phyloP scores from a whole-genome alignment of 2,329 filamentous ascomycete species.

The Alternaria incomplexa region DNA sequence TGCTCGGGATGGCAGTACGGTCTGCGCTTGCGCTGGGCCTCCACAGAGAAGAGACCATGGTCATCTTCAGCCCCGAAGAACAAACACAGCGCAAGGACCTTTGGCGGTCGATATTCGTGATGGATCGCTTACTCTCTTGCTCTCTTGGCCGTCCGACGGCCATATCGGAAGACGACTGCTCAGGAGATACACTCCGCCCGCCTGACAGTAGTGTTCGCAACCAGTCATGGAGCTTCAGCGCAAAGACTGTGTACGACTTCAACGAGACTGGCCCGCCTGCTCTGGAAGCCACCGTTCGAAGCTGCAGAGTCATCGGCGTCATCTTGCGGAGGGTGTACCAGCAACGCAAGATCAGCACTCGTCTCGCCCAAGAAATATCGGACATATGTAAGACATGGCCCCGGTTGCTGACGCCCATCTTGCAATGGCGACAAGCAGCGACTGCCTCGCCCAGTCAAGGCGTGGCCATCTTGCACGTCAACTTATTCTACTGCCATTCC shows the following conservation, averaged over 20 bases:
- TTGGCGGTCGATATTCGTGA: slow-evolving; percentile 69
- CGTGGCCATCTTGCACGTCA: slow-evolving; percentile 67
- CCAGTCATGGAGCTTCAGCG: slow-evolving; percentile 19
- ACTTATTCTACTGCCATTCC: slow-evolving; percentile 67
- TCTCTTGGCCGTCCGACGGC: slow-evolving; percentile 67
- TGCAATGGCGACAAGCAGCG: slow-evolving; percentile 60
- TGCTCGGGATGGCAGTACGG: slow-evolving; percentile 67
- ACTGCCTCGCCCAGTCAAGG: slow-evolving; percentile 56
- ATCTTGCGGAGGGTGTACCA: slow-evolving; percentile 68
- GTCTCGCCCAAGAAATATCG: slow-evolving; percentile 64
- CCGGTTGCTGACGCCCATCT: slow-evolving; percentile 53
- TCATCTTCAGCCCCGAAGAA: slow-evolving; percentile 58
- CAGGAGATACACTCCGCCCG: slow-evolving; percentile 53
- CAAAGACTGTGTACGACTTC: slow-evolving; percentile 25
- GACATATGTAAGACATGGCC: slow-evolving; percentile 61
- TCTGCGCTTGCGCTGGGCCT: slow-evolving; percentile 68
- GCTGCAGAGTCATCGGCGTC: slow-evolving; percentile 63
- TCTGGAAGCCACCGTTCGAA: slow-evolving; percentile 64
- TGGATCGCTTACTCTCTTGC: slow-evolving; percentile 68
- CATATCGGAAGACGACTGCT: slow-evolving; percentile 68
- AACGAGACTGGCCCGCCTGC: slow-evolving; percentile 48
- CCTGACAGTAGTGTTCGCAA: slow-evolving; percentile 32
- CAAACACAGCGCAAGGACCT: slow-evolving; percentile 61
- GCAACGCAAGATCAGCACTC: slow-evolving; percentile 63
- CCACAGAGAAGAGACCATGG: slow-evolving; percentile 65